phyloP scores from a whole-genome alignment of 768 basidiomycete genomes.

The Strobilomyces echinocephalus region DNA sequence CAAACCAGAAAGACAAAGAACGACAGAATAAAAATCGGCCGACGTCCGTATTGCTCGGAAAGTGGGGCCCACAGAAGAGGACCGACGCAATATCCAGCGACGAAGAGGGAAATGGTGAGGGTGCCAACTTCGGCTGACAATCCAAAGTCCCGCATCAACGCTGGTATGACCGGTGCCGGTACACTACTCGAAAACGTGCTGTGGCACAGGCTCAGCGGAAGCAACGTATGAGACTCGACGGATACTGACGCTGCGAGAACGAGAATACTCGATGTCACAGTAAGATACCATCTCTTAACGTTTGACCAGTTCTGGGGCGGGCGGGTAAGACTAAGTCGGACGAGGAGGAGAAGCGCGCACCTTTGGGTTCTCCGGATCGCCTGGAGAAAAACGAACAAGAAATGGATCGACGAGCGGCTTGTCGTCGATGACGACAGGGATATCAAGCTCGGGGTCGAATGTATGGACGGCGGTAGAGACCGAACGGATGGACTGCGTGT shows the following conservation, averaged over 20 bases:
- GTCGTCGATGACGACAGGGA: slow-evolving; percentile 9
- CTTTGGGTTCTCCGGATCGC: slow-evolving; percentile 46
- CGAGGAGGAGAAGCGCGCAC: slow-evolving; percentile 20
- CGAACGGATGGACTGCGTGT: slow-evolving; percentile 15
- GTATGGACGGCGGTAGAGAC: slow-evolving; percentile 8
- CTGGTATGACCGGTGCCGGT: slow-evolving; percentile 44
- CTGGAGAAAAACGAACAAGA: slow-evolving; percentile 29
- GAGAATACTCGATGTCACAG: slow-evolving; percentile 43
- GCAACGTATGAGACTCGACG: background rate
- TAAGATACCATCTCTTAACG: slow-evolving; percentile 46
- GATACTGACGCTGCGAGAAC: slow-evolving; percentile 51
- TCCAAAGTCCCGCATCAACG: slow-evolving; percentile 43
- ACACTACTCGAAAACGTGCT: slow-evolving; percentile 65
- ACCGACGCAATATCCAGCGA: slow-evolving; percentile 65
- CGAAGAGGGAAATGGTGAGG: slow-evolving; percentile 58
- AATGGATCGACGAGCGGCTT: slow-evolving; percentile 22
- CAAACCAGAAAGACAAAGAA: slow-evolving; percentile 53
- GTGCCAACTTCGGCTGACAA: slow-evolving; percentile 49
- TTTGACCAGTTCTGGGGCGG: slow-evolving; percentile 45
- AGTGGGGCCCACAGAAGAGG: slow-evolving; percentile 58
- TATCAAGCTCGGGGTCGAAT: slow-evolving; percentile 12
- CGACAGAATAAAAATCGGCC: slow-evolving; percentile 51
- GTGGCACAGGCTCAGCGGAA: background rate
- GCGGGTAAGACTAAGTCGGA: background rate
- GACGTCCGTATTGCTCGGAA: slow-evolving; percentile 53